Percentiles rank a stretch among this genome's conserved stretches.
phyloP scores from a whole-genome alignment of 2,329 filamentous ascomycete genomes.

The Exophiala sideris region DNA sequence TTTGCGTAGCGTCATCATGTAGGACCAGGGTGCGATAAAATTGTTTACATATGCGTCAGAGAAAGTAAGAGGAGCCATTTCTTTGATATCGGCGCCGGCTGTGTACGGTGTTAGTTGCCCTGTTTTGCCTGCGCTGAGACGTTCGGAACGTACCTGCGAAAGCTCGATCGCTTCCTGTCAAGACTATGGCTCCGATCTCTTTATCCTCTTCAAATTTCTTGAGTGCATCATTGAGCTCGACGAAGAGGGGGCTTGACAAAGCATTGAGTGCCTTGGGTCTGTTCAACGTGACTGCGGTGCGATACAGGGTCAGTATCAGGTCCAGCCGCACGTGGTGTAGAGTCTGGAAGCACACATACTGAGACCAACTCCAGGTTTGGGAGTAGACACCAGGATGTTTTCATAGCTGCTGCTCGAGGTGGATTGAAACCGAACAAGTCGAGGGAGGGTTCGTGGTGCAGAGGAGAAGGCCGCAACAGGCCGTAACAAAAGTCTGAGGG shows the following conservation, averaged over 20 bases:
- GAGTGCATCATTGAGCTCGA: slow-evolving; percentile 80
- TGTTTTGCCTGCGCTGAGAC: slow-evolving; percentile 6
- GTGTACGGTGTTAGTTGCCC: not conserved
- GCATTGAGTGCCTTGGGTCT: slow-evolving; percentile 95
- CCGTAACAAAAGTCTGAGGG: slow-evolving; percentile 14
- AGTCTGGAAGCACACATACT: slow-evolving; percentile 53
- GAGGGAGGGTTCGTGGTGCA: slow-evolving; percentile 56
- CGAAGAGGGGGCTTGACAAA: slow-evolving; percentile 83
- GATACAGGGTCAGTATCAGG: not conserved
- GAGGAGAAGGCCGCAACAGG: slow-evolving; percentile 57
- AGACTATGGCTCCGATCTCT: slow-evolving; percentile 69
- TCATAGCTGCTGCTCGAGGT: slow-evolving; percentile 58
- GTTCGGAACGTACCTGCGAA: slow-evolving; percentile 60
- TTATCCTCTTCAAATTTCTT: slow-evolving; percentile 66
- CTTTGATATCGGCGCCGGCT: slow-evolving; percentile 96
- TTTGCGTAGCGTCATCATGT: slow-evolving; percentile 81
- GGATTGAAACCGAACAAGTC: slow-evolving; percentile 51
- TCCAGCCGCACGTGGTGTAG: not conserved
- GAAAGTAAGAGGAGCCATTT: slow-evolving; percentile 94
- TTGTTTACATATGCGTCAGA: slow-evolving; percentile 79
- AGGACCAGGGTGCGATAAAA: slow-evolving; percentile 95
- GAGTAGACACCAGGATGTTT: slow-evolving; percentile 75
- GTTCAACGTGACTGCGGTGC: slow-evolving; percentile 69
- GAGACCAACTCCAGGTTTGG: slow-evolving; percentile 84
- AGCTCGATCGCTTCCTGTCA: slow-evolving; percentile 85